Evolutionary conservation across 768 basidiomycete species (phyloP), one percentile per base, ranked within the genome.

Genomic region (Tephrocybe sp.): DNA sequence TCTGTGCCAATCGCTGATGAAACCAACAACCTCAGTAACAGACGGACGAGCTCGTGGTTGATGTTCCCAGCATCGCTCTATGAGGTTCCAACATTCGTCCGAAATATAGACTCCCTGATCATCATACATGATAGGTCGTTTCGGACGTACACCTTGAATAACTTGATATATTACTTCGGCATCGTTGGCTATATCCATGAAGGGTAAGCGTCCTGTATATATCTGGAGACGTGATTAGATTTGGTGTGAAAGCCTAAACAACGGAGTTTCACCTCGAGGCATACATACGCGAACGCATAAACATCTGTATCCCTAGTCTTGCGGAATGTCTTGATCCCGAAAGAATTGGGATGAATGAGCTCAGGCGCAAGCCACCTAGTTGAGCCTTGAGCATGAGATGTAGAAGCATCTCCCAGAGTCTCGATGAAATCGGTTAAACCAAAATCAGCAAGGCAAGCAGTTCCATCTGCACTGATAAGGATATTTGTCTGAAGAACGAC

Each of bases 151-250:
- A 26, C 56, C 56, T 51, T 57, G 56, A 6, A 57, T 54, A 30
- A 57, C 56, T 33, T 48, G 56, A 47, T 50, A 57, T 20, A 57
- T 57, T 6, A 57, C 56, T 33, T 57, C 56, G 5, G 56, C 56
- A 16, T 57, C 56, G 22, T 54, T 57, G 13, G 52, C 56, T 22
- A 57, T 30, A 23, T 57, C 56, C 14, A 57, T 46, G 40, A 57
- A 57, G 40, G 56, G 52, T 26, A 57, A 39, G 7, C 49, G 32
- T 36, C 56, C 56, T 14, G 56, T 57, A 32, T 48, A 57, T 7
- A 57, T 48, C 56, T 56, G 26, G 7, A 23, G 7, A 23, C 2
- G 10, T 4, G 9, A 8, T 42, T 11, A 23, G 12, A 42, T 11
- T 23, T 2, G 10, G 19, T 42, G 20, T 23, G 2, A 12, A 10